These are phyloP conservation scores for Amphibolis antarctica DNA, from an alignment of 106 monocot genomes.

Conservation along the genomic window DNA sequence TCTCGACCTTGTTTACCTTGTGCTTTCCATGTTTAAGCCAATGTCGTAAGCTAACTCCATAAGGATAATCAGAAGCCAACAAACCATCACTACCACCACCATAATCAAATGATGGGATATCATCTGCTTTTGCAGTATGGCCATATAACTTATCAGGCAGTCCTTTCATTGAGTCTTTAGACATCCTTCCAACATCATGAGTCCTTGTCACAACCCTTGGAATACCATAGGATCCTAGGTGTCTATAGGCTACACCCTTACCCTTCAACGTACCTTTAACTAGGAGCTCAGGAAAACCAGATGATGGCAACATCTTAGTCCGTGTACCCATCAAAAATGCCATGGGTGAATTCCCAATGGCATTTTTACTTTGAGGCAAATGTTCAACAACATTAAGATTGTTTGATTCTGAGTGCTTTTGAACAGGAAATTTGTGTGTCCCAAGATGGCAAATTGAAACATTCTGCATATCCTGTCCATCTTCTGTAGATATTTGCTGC, in stretches of 20 bases:
- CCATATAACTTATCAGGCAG: slow-evolving; percentile 4
- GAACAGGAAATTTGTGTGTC: not conserved
- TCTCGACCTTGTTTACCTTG: slow-evolving; percentile 35
- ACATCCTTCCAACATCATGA: slow-evolving; percentile 14
- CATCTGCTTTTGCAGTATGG: slow-evolving; percentile 10
- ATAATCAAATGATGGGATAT: slow-evolving; percentile 5
- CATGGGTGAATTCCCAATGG: not conserved
- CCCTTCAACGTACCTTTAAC: slow-evolving; percentile 37
- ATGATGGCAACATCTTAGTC: slow-evolving; percentile 26
- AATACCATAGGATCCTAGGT: slow-evolving; percentile 12
- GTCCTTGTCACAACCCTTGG: not conserved
- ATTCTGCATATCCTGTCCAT: not conserved
- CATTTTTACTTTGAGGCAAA: slow-evolving; percentile 13
- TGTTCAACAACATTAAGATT: slow-evolving; percentile 1
- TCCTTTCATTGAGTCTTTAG: slow-evolving; percentile 1
- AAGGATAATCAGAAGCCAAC: not conserved
- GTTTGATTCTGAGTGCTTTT: not conserved
- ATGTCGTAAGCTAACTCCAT: slow-evolving; percentile 50
- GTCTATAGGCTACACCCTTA: slow-evolving; percentile 40
- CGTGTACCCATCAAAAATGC: slow-evolving; percentile 11
- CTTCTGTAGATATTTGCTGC: slow-evolving; percentile 2
- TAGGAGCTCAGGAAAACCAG: slow-evolving; percentile 37
- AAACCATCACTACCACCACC: slow-evolving; percentile 9
- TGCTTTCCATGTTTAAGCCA: slow-evolving; percentile 29
- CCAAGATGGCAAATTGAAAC: not conserved